Base-by-base conservation (phyloP, 192 early-diverging fungal species). In the Jimgerdemannia lactiflua region DNA sequence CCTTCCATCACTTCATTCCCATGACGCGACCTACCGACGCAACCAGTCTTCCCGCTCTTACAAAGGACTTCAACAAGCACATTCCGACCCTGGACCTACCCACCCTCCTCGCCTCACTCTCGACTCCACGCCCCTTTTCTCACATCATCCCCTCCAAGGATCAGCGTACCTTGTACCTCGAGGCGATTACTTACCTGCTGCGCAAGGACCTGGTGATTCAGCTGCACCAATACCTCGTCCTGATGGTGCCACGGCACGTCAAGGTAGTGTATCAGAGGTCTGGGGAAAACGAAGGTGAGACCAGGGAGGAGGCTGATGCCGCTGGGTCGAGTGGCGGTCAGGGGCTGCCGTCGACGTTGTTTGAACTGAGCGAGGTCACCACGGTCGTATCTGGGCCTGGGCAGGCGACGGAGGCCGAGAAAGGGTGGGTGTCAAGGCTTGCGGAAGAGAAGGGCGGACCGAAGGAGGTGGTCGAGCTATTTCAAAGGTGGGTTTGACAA, bases 141-240 rank as follows among this genome's bases (percentile, higher is more conserved):
- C 78, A 80, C 42, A 80, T 82, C 17, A 86, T 88, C 4, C 89
- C 88, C 18, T 80, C 85, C 43, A 94, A 91, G 70, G 91, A 93
- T 65, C 73, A 79, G 3, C 83, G 89, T 18, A 85, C 88, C 9
- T 82, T 92, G 75, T 93, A 95, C 70, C 83, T 95, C n/a, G 95
- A 96, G 66, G 89, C 95, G 42, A 81, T 97, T 40, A 93, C 92
- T 2, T 92, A 91, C 74, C 78, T 98, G 70, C 83, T 98, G 49
- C 86, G 94, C 42, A 88, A 94, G 74, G 88, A 90, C 42, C 70
- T 92, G 4, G 86, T 97, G 20, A 87, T 90, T 7, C 96, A 98
- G 77, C 80, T 94, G 42, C 94, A 97, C 76, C 94, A 92, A 71
- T 96, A 92, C 77, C 82, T 93, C 4, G 70, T 90, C 19, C 72